phyloP scores from a whole-genome alignment of 1,284 basidiomycete species.

The Sanguinoderma infundibulare region DNA sequence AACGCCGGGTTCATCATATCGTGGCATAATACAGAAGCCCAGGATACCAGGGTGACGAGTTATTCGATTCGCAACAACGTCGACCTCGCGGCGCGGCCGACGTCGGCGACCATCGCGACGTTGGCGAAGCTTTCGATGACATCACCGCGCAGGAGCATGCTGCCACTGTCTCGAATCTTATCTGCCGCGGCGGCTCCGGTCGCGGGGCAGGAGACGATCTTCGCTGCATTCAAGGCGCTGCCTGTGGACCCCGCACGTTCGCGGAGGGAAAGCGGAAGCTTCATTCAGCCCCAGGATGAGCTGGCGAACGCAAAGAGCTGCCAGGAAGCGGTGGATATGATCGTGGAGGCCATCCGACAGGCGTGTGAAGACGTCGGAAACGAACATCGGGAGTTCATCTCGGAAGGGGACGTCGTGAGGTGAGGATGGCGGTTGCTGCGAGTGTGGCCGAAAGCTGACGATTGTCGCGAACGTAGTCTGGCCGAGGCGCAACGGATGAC shows the following conservation, averaged over 20 bases:
- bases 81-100: conserved; percentile 36
- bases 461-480: conserved; percentile 48
- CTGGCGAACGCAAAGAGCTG: conserved; percentile 68
- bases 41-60: conserved; percentile 76
- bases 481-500: conserved; percentile 83
- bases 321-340: conserved; percentile 74
- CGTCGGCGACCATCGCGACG: conserved; percentile 25
- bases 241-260: conserved; percentile 68
- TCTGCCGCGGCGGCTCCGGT: conserved; percentile 38
- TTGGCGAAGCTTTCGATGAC: conserved; percentile 15
- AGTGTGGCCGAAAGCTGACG: conserved; percentile 16
- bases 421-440: conserved; percentile 39
- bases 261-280: conserved; percentile 55
- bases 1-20: conserved; percentile 86
- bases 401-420: conserved; percentile 81
- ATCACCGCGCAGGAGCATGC: conserved; percentile 27
- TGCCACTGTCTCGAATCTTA: conserved; percentile 39
- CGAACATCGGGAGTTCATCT: conserved; percentile 53
- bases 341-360: conserved; percentile 70
- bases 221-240: conserved; percentile 78
- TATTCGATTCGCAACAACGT: conserved; percentile 82
- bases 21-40: conserved; percentile 66
- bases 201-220: conserved; percentile 43
- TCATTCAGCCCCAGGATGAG: conserved; percentile 65
- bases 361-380: conserved; percentile 72